These are phyloP conservation scores for Microdochium nivale DNA, from an alignment of 2,329 filamentous ascomycete genomes.

Conservation along the genomic window DNA sequence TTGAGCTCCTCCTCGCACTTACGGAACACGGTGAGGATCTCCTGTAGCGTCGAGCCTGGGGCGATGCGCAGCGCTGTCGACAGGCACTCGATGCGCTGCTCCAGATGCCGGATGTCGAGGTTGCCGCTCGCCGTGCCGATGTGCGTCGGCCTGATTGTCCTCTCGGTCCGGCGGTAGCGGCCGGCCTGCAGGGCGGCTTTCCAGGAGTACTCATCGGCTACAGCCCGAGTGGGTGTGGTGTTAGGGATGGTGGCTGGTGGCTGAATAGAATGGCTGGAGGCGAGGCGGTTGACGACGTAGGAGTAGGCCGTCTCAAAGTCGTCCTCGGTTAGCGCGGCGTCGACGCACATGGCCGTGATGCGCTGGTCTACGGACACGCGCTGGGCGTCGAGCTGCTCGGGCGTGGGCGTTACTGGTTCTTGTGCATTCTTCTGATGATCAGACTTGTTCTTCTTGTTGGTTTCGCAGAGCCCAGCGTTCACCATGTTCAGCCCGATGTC, in stretches of 20 bases:
- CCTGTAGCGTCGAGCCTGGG: slow-evolving; percentile 59
- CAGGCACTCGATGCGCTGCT: slow-evolving; percentile 75
- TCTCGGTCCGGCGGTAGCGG: slow-evolving; percentile 53
- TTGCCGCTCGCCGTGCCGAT: slow-evolving; percentile 51
- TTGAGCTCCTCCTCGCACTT: slow-evolving; percentile 73
- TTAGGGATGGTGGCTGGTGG: slow-evolving; percentile 11
- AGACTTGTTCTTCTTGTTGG: slow-evolving; percentile 13
- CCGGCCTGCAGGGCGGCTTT: slow-evolving; percentile 71
- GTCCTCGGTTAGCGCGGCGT: slow-evolving; percentile 66
- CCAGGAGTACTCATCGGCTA: slow-evolving; percentile 63
- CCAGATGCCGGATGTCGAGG: slow-evolving; percentile 59
- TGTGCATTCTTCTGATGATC: slow-evolving; percentile 14
- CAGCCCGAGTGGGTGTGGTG: background rate
- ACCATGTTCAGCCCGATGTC: slow-evolving; percentile 61
- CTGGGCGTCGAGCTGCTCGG: slow-evolving; percentile 9
- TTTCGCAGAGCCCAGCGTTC: slow-evolving; percentile 40
- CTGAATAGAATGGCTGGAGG: slow-evolving; percentile 18
- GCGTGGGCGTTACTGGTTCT: slow-evolving; percentile 8
- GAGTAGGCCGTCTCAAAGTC: slow-evolving; percentile 84
- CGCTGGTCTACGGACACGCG: slow-evolving; percentile 47
- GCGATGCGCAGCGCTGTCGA: slow-evolving; percentile 68
- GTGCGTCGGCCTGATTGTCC: slow-evolving; percentile 48
- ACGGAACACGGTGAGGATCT: slow-evolving; percentile 67
- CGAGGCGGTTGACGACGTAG: slow-evolving; percentile 65
- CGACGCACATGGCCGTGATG: slow-evolving; percentile 72